Evolutionary conservation across 352 stramenopile species (phyloP).

Genomic region (Poterioochromonas sp.): DNA sequence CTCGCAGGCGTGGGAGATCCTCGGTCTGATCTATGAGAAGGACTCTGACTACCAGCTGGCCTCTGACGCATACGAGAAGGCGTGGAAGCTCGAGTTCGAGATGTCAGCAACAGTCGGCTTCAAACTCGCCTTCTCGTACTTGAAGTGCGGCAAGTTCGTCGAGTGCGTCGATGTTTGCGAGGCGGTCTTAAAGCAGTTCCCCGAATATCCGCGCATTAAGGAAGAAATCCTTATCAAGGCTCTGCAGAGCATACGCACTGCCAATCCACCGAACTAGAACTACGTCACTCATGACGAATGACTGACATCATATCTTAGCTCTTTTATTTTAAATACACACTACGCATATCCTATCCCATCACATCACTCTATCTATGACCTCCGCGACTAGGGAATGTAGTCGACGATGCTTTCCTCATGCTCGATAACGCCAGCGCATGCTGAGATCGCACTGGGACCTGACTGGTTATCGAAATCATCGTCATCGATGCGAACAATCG

Average conservation of each 20-base stretch:
- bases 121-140: conserved; percentile 89
- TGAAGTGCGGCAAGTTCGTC: conserved; percentile 81
- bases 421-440: no score
- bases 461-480: no score
- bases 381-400: no score
- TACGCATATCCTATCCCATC: no score
- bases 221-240: conserved; percentile 86
- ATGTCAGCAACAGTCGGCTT: conserved; percentile 75
- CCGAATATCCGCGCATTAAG: conserved; percentile 83
- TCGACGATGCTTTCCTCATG: no score
- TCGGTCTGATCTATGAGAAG: conserved; percentile 87
- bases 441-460: no score
- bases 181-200: conserved; percentile 74
- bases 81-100: conserved; percentile 55
- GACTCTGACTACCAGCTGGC: conserved; percentile 80
- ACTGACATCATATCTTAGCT: no score
- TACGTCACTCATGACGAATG: no score
- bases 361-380: no score
- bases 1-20: conserved; percentile 69
- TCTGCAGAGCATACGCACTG: conserved; percentile 61
- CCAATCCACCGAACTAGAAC: not conserved
- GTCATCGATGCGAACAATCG: conserved; percentile 78
- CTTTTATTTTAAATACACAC: no score
- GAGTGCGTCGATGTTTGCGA: conserved; percentile 79
- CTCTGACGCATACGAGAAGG: conserved; percentile 76